phyloP scores from a whole-genome alignment of 2,329 filamentous ascomycete genomes.

The Sclerotinia nivalis region DNA sequence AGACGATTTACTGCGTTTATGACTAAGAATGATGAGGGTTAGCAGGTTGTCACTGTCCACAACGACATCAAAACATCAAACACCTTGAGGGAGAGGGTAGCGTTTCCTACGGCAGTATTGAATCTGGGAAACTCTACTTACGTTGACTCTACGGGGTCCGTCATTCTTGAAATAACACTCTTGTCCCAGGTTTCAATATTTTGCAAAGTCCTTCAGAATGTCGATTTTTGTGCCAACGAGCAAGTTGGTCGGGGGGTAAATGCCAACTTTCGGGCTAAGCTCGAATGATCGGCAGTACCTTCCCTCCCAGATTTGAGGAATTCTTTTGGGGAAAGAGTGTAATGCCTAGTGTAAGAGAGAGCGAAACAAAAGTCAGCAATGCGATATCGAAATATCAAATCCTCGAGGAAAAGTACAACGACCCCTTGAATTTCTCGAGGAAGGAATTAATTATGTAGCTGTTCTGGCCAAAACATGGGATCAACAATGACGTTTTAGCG shows the following conservation, averaged over 20 bases:
- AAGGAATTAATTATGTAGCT: not conserved
- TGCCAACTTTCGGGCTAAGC: slow-evolving; percentile 11
- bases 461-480: not conserved
- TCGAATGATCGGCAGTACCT: not conserved
- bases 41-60: slow-evolving; percentile 8
- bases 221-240: not conserved
- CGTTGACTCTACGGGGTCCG: slow-evolving; percentile 7
- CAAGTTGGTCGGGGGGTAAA: slow-evolving; percentile 4
- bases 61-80: not conserved
- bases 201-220: not conserved
- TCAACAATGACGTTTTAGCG: slow-evolving; percentile 18
- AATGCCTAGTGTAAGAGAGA: not conserved
- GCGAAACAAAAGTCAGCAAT: not conserved
- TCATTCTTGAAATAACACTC: not conserved
- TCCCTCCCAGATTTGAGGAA: not conserved
- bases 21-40: slow-evolving; percentile 29
- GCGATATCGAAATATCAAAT: not conserved
- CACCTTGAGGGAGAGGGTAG: not conserved
- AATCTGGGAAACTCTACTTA: not conserved
- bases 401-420: not conserved
- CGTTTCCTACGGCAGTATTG: not conserved
- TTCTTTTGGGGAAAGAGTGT: not conserved
- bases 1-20: slow-evolving; percentile 56
- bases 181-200: not conserved
- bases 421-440: not conserved